Evolutionary conservation across 202 grass and related monocot genomes (phyloP).

Genomic region (Panicum virgatum): DNA sequence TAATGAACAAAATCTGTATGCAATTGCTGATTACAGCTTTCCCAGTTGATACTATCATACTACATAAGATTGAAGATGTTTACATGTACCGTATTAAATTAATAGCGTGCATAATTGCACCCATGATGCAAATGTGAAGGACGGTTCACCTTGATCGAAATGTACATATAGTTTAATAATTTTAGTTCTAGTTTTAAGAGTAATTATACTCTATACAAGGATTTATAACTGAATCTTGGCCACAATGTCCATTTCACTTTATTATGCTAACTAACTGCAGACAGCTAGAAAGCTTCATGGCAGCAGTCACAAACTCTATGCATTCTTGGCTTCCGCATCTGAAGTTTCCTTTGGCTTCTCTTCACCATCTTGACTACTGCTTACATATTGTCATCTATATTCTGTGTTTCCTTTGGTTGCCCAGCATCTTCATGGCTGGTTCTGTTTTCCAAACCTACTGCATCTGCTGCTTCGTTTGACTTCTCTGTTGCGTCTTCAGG

Average conservation of each 20-base stretch:
- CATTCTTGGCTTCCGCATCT: conserved; percentile 13
- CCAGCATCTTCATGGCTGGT: not conserved
- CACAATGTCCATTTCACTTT: not conserved
- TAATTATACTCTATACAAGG: not conserved
- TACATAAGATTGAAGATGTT: not conserved
- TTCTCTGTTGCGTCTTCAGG: not conserved
- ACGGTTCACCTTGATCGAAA: not conserved
- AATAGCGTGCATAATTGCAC: not conserved
- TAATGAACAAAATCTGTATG: not conserved
- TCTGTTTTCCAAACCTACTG: not conserved
- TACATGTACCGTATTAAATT: not conserved
- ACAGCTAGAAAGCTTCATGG: not conserved
- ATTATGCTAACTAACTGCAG: conserved; percentile 1
- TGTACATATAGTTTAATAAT: not conserved
- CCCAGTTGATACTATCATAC: not conserved
- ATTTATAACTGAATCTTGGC: not conserved
- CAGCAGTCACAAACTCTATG: not conserved
- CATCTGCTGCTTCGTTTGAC: not conserved
- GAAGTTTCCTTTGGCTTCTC: conserved; percentile 6
- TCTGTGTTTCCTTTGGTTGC: not conserved
- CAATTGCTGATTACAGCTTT: not conserved
- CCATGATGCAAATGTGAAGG: not conserved
- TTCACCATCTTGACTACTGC: not conserved
- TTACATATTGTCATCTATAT: not conserved
- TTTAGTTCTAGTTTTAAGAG: not conserved